A percentile compares a stretch with the other conserved stretches of the same genome.
phyloP scores from a whole-genome alignment of 2,329 filamentous ascomycete species.

The Ceratocystis diversiconidia region DNA sequence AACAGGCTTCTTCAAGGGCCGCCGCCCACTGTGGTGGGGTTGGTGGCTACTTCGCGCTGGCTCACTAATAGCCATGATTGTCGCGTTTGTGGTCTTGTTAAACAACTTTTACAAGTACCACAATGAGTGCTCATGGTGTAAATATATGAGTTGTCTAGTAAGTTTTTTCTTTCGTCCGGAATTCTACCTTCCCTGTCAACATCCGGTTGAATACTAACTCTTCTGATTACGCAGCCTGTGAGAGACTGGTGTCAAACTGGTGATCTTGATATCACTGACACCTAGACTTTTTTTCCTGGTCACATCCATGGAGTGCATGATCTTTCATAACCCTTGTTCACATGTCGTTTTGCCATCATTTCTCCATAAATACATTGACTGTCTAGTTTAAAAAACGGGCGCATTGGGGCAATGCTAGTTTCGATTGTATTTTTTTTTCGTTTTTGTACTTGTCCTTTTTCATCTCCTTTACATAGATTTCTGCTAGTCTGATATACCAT shows the following conservation, averaged over 20 bases:
- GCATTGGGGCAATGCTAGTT: not conserved
- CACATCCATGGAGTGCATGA: not conserved
- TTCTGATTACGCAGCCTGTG: constrained; percentile 35
- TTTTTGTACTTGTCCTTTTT: not conserved
- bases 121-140: constrained; percentile 77
- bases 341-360: not conserved
- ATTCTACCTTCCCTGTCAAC: not conserved
- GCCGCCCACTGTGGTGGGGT: constrained; percentile 89
- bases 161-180: constrained; percentile 30
- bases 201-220: constrained; percentile 20
- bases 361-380: not conserved
- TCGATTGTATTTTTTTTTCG: not conserved
- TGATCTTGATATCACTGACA: constrained; percentile 19
- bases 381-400: not conserved
- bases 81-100: constrained; percentile 74
- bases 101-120: constrained; percentile 80
- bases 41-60: constrained; percentile 86
- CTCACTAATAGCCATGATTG: constrained; percentile 62
- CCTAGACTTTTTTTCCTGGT: not conserved
- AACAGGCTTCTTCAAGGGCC: constrained; percentile 73
- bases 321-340: not conserved
- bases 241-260: constrained; percentile 52
- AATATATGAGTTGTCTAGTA: constrained; percentile 85
- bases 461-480: not conserved
- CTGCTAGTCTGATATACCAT: not conserved